phyloP scores from a whole-genome alignment of 179 eudicot genomes.

The Spergularia azorica region DNA sequence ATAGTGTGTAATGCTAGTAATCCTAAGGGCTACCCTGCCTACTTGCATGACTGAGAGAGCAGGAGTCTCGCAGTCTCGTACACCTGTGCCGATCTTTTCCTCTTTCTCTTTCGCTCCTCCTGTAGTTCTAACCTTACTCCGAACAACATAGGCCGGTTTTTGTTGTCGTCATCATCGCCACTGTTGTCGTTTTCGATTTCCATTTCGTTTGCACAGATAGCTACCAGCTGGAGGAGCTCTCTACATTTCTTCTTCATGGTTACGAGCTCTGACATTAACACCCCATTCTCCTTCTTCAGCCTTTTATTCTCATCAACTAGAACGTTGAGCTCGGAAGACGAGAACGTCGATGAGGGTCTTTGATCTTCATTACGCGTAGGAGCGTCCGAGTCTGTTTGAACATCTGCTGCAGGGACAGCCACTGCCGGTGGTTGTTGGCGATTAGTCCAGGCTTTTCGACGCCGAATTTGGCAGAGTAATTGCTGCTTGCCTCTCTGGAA shows the following conservation, averaged over 20 bases:
- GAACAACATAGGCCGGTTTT: conserved; percentile 65
- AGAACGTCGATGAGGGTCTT: conserved; percentile 70
- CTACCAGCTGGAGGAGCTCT: conserved; percentile 67
- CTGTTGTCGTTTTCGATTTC: conserved; percentile 2
- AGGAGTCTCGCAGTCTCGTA: conserved; percentile 35
- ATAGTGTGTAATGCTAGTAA: background rate
- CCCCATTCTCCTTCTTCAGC: conserved; percentile 63
- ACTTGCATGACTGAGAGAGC: conserved; percentile 49
- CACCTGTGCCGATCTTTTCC: conserved; percentile 41
- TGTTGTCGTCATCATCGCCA: conserved; percentile 25
- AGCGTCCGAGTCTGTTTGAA: background rate
- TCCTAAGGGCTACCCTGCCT: background rate
- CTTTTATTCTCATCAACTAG: conserved; percentile 79
- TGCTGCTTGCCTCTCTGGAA: conserved; percentile 66
- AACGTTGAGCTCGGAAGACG: conserved; percentile 53
- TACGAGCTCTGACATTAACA: conserved; percentile 58
- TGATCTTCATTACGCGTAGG: conserved; percentile 55
- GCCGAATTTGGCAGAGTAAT: conserved; percentile 61
- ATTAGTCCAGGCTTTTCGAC: conserved; percentile 69
- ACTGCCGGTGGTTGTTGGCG: conserved; percentile 32
- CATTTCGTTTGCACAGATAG: conserved; percentile 26
- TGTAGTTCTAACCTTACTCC: conserved; percentile 75
- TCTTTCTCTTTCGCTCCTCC: conserved; percentile 41
- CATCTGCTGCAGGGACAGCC: background rate
- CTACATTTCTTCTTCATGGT: conserved; percentile 70